Conservation (phyloP, 2,329 filamentous ascomycete species). For the Madurella mycetomatis region DNA sequence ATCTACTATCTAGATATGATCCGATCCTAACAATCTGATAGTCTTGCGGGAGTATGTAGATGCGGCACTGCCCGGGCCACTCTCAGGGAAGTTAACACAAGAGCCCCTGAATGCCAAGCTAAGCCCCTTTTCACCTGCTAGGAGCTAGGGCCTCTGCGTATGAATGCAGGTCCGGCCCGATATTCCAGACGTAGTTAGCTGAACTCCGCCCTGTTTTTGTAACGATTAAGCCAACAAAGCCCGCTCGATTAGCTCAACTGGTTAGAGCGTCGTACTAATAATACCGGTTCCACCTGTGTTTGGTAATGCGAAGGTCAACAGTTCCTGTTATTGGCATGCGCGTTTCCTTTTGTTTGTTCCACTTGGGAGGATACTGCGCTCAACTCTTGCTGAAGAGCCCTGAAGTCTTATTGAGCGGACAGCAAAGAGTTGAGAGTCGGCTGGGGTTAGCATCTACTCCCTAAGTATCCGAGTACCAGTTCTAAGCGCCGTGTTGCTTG, state of each 20-base stretch:
- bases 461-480: too few relatives aligned
- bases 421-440: too few relatives aligned
- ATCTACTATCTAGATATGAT: not conserved
- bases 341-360: slow-evolving; percentile 1
- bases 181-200: not conserved
- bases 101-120: not conserved
- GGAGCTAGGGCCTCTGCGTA: too few relatives aligned
- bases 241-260: slow-evolving; percentile 19
- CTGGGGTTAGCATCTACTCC: too few relatives aligned
- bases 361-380: too few relatives aligned
- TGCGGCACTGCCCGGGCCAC: not conserved
- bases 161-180: not conserved
- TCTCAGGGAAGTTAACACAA: not conserved
- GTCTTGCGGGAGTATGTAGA: not conserved
- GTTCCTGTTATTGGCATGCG: slow-evolving; percentile 18
- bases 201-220: not conserved
- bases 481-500: too few relatives aligned
- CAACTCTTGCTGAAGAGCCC: not conserved
- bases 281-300: slow-evolving; percentile 13
- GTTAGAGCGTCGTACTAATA: slow-evolving; percentile 21
- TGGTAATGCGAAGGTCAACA: slow-evolving; percentile 20
- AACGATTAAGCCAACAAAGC: slow-evolving; percentile 1
- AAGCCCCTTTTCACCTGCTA: not conserved
- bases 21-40: not conserved
- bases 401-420: too few relatives aligned